Percentiles rank a stretch among this genome's conserved stretches.
Evolutionary conservation across 306 rosid species (phyloP).

Genomic region (Vigna angularis): DNA sequence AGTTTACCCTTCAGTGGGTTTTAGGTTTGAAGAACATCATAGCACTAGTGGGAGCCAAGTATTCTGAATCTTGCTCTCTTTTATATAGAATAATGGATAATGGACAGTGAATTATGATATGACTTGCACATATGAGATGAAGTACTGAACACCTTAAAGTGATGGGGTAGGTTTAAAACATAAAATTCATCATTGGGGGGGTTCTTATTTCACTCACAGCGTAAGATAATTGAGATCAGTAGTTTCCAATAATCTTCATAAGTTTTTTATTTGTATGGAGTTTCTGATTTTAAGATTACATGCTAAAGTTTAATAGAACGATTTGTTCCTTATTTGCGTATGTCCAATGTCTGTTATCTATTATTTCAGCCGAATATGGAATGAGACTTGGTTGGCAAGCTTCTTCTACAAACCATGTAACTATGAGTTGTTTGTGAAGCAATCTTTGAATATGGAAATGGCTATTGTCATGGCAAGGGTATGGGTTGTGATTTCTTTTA

Average conservation of each 20-base stretch:
- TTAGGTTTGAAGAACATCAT: neutral
- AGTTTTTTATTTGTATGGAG: slow-evolving; percentile 16
- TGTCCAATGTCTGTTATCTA: slow-evolving; percentile 8
- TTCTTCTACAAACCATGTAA: slow-evolving; percentile 99
- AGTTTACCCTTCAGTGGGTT: slow-evolving; percentile 7
- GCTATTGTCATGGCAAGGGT: slow-evolving; percentile 99
- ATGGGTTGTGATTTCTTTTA: slow-evolving; percentile 46
- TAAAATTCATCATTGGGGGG: slow-evolving; percentile 28
- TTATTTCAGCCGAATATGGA: slow-evolving; percentile 90
- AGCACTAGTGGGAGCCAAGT: slow-evolving; percentile 14
- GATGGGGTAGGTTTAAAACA: slow-evolving; percentile 10
- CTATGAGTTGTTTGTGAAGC: slow-evolving; percentile 97
- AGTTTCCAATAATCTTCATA: slow-evolving; percentile 17
- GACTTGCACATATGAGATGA: neutral
- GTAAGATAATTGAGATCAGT: neutral
- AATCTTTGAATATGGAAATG: slow-evolving; percentile 97
- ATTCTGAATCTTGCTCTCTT: neutral
- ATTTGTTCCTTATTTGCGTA: slow-evolving; percentile 8
- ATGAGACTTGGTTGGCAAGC: slow-evolving; percentile 94
- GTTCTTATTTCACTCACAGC: slow-evolving; percentile 14
- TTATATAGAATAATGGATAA: slow-evolving; percentile 10
- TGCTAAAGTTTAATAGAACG: slow-evolving; percentile 27
- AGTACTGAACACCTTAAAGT: neutral
- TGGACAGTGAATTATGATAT: neutral
- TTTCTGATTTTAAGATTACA: slow-evolving; percentile 18